Base-by-base conservation (phyloP, 208 protist genomes). In the Perkinsela sp. region DNA sequence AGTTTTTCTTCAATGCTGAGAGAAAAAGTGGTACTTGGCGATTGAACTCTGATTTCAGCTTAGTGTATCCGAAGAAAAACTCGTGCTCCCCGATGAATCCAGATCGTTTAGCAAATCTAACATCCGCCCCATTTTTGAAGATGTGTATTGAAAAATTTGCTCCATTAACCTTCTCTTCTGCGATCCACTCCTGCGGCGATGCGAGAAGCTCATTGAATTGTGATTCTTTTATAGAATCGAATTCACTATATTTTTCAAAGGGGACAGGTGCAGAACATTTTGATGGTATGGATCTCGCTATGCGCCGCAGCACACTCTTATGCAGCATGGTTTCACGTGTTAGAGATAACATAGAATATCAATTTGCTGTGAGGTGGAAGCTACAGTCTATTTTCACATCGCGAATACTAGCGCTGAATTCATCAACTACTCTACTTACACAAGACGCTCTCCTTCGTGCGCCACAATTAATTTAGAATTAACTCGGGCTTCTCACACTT, bases 111-210 rank as follows among this genome's bases (percentile, higher is more conserved):
- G 85, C 80, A 69, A 81, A 90, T 0, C 78, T 76, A 30, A 85
- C 74, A 15, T 57, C 75, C 28, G 76, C 78, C 1, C 80, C 78
- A 69, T 76, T 71, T 2, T 83, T 74, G n/a, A 78, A 76, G 31
- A 79, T 84, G 75, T 90, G 87, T 31, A 90, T 80, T 28, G 80
- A 81, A 72, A 90, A 90, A 77, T 90, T 90, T 13, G 85, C 85
- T 40, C 85, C 85, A 72, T 90, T 82, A 31, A 90, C 83, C 73
- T 90, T 90, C 67, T 90, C 82, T 6, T 82, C 88, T 1, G 83
- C 85, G 67, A 90, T 85, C 83, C 85, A 90, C 32, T 90, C 83
- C 72, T 90, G 83, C 31, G 83, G 79, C 71, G 77, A 76, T 31
- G 82, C 72, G 6, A 80, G 77, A 32, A 70, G 70, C 0, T 70